These are phyloP conservation scores for Barnettozyma wickerhamii DNA, from an alignment of 805 yeast species.

Conservation along the genomic window DNA sequence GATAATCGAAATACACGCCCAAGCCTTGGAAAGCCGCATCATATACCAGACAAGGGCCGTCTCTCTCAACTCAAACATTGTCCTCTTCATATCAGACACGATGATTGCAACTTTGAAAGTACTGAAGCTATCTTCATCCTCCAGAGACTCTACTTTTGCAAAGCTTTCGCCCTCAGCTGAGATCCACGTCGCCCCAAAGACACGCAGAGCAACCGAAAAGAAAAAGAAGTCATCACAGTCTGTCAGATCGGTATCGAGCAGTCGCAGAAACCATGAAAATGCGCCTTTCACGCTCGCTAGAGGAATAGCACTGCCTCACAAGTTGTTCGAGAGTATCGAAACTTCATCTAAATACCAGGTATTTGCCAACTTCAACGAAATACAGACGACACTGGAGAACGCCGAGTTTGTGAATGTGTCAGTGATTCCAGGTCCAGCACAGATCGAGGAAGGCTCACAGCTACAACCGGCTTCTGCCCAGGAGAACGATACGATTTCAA, in stretches of 20 bases:
- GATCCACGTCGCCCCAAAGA: conserved; percentile 72
- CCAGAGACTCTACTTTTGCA: conserved; percentile 33
- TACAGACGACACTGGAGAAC: conserved; percentile 29
- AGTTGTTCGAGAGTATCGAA: conserved; percentile 26
- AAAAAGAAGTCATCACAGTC: conserved; percentile 19
- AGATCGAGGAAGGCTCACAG: conserved; percentile 11
- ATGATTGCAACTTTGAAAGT: conserved; percentile 55
- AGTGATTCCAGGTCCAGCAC: conserved; percentile 48
- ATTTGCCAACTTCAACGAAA: conserved; percentile 40
- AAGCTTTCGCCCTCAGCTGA: conserved; percentile 61
- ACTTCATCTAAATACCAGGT: conserved; percentile 34
- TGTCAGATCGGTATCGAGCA: conserved; percentile 22
- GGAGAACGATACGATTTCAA: conserved; percentile 12
- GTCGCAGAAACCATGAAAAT: conserved; percentile 19
- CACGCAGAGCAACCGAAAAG: conserved; percentile 28
- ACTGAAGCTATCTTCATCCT: conserved; percentile 38
- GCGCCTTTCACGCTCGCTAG: conserved; percentile 41
- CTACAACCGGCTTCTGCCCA: too few species aligned
- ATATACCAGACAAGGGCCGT: conserved; percentile 81
- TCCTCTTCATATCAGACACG: conserved; percentile 67
- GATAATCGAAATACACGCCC: conserved; percentile 77
- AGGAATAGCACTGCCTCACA: conserved; percentile 55
- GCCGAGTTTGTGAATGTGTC: conserved; percentile 47
- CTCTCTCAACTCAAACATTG: conserved; percentile 48
- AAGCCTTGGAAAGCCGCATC: conserved; percentile 65